Conservation (phyloP, 1,284 basidiomycete species). For the Peniophora sp. region DNA sequence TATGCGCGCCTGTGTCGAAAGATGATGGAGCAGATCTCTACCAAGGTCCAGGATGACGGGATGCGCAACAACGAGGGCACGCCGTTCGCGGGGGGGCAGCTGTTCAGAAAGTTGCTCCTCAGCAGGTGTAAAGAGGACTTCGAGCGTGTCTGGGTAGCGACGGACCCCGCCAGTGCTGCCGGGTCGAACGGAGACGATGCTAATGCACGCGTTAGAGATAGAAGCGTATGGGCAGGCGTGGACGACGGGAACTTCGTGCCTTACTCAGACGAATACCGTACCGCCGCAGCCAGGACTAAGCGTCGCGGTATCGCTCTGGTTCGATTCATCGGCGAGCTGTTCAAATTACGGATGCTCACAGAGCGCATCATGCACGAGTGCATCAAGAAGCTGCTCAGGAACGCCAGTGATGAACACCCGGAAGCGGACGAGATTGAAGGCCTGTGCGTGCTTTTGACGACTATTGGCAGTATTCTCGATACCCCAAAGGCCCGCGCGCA, state of each 20-base stretch:
- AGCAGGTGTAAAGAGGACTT: conserved; percentile 94
- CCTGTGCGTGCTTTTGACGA: conserved; percentile 86
- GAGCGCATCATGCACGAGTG: conserved; percentile 78
- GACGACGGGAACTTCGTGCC: conserved; percentile 53
- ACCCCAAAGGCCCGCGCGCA: conserved; percentile 74
- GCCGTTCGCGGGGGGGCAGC: conserved; percentile 79
- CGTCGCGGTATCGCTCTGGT: conserved; percentile 94
- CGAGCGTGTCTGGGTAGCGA: conserved; percentile 81
- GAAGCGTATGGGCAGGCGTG: conserved; percentile 14
- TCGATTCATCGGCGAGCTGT: conserved; percentile 96
- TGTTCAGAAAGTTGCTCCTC: conserved; percentile 93
- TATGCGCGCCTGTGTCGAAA: conserved; percentile 92
- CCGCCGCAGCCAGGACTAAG: conserved; percentile 92
- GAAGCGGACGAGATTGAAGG: conserved; percentile 98
- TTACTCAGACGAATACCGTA: conserved; percentile 97
- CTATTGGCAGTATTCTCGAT: conserved; percentile 82
- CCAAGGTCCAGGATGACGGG: conserved; percentile 81
- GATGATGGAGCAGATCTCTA: conserved; percentile 86
- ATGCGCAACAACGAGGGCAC: conserved; percentile 74
- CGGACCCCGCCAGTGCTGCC: conserved; percentile 42
- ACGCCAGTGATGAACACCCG: conserved; percentile 76
- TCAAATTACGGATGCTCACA: conserved; percentile 67
- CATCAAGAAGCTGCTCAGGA: conserved; percentile 88
- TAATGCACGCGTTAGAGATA: conserved; percentile 49
- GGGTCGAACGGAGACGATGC: conserved; percentile 26